phyloP scores from a whole-genome alignment of 1,284 basidiomycete species.

The Earliella scabrosa region DNA sequence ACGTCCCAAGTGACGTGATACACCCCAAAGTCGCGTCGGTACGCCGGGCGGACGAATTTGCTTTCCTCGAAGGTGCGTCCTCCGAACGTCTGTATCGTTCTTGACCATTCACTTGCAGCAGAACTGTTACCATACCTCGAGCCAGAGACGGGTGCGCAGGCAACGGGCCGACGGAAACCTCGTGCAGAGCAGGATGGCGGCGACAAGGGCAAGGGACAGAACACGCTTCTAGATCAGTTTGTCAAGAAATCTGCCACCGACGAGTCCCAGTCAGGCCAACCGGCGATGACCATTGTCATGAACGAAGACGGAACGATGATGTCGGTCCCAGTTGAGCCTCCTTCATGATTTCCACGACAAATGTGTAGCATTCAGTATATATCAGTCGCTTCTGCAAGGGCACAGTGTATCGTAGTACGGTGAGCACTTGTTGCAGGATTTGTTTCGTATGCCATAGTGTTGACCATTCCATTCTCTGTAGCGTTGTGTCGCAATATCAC shows the following conservation, averaged over 20 bases:
- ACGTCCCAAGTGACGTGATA: too few species aligned
- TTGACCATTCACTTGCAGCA: conserved; percentile 25
- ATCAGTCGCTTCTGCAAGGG: too few species aligned
- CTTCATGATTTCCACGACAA: not conserved
- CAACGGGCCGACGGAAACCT: conserved; percentile 31
- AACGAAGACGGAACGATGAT: conserved; percentile 38
- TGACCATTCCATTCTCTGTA: too few species aligned
- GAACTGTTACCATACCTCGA: conserved; percentile 59
- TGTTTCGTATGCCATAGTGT: too few species aligned
- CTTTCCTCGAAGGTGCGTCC: conserved; percentile 65
- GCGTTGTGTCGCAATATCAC: too few species aligned
- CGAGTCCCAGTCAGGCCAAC: conserved; percentile 10
- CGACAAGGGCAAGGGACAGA: conserved; percentile 16
- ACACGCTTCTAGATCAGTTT: conserved; percentile 47
- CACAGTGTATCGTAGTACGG: too few species aligned
- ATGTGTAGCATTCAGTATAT: not conserved
- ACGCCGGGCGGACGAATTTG: conserved; percentile 69
- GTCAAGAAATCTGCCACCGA: conserved; percentile 14
- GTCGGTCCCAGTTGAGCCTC: conserved; percentile 6
- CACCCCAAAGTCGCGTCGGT: conserved; percentile 55
- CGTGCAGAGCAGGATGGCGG: conserved; percentile 19
- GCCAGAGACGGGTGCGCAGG: conserved; percentile 36
- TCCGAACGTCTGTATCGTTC: too few species aligned
- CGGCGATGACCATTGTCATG: conserved; percentile 26
- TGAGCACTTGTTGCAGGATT: too few species aligned